A percentile compares a stretch with the other conserved stretches of the same genome.
phyloP scores from a whole-genome alignment of 2,329 filamentous ascomycete genomes.

The Domatiomyces globalis region DNA sequence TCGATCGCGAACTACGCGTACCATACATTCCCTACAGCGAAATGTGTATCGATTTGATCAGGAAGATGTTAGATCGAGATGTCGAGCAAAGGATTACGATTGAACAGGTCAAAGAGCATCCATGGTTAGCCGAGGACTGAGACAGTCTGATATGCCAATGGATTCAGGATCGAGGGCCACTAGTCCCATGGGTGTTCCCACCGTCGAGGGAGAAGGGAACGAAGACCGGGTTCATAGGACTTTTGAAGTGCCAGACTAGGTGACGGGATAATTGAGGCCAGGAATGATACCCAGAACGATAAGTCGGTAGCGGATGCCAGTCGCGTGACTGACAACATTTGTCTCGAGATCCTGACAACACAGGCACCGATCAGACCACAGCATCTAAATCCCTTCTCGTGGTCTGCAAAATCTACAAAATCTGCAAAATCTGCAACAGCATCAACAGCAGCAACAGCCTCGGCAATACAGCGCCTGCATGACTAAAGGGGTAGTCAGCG shows the following conservation, averaged over 20 bases:
- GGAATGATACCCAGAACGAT: no score
- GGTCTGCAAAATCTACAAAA: no score
- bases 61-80: slow-evolving; percentile 83
- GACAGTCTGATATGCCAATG: background rate
- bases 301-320: no score
- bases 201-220: no score
- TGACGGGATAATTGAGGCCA: background rate
- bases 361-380: no score
- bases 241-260: background rate
- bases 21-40: slow-evolving; percentile 56
- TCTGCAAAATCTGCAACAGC: no score
- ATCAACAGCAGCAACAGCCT: no score
- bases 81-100: slow-evolving; percentile 75
- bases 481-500: no score
- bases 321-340: no score
- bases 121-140: slow-evolving; percentile 45
- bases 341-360: no score
- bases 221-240: background rate
- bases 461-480: no score
- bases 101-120: slow-evolving; percentile 70
- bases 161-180: background rate
- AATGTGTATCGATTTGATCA: slow-evolving; percentile 80
- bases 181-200: background rate
- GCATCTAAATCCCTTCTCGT: no score
- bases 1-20: slow-evolving; percentile 86